Percentiles rank a stretch among this genome's conserved stretches.
Conservation (phyloP, 2,329 filamentous ascomycete genomes). For the Ophiostoma sp. region DNA sequence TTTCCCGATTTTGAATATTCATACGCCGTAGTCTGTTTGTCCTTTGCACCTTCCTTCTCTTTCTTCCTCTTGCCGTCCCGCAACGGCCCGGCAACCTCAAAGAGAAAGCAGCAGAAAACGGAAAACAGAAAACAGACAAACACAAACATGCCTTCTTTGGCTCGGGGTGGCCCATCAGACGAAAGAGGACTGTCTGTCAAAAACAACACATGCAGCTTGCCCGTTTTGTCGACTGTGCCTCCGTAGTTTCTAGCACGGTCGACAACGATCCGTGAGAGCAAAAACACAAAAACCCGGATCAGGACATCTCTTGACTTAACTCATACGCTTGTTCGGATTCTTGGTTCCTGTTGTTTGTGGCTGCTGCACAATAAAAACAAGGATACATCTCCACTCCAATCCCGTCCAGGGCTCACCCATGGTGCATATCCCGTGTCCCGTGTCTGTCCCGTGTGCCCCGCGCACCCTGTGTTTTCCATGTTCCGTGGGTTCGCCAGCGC, state of each 20-base stretch:
- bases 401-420: not conserved
- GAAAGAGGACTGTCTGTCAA: not conserved
- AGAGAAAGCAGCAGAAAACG: not conserved
- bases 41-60: not conserved
- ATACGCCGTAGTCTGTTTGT: not conserved
- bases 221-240: not conserved
- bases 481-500: slow-evolving; percentile 10
- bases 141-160: not conserved
- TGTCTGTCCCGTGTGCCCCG: not conserved
- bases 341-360: not conserved
- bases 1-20: not conserved
- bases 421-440: not conserved
- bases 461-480: not conserved
- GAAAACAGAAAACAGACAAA: not conserved
- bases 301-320: not conserved
- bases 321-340: not conserved
- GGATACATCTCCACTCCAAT: not conserved
- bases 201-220: not conserved
- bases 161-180: not conserved
- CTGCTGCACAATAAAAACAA: not conserved
- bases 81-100: slow-evolving; percentile 15
- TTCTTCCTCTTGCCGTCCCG: not conserved
- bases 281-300: not conserved
- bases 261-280: not conserved
- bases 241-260: slow-evolving; percentile 13